These are phyloP conservation scores for Morella rubra DNA, from an alignment of 306 rosid species.

Conservation along the genomic window DNA sequence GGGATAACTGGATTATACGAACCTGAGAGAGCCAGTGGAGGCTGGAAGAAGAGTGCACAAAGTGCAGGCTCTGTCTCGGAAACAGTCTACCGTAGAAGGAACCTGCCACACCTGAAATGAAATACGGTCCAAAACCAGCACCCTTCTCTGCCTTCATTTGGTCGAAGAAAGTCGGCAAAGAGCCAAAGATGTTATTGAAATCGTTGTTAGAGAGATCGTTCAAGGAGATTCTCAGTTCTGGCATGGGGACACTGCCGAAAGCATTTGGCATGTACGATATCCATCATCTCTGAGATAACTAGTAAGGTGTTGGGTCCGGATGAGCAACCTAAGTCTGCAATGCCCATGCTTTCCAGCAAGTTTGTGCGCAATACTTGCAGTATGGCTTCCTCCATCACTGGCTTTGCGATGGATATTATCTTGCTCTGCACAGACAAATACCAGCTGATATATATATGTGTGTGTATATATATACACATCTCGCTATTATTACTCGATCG, in stretches of 20 bases:
- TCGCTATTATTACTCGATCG: no score
- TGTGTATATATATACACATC: no score
- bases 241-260: constrained; percentile 14
- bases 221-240: constrained; percentile 50
- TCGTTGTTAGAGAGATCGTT: constrained; percentile 77
- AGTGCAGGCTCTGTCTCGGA: constrained; percentile 43
- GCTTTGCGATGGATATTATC: constrained; percentile 39
- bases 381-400: constrained; percentile 44
- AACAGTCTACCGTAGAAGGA: constrained; percentile 61
- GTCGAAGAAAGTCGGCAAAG: constrained; percentile 60
- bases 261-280: constrained; percentile 30
- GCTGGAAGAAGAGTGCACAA: constrained; percentile 76
- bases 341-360: constrained; percentile 45
- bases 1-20: no score
- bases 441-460: no score
- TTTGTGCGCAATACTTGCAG: constrained; percentile 23
- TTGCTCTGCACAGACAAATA: constrained; percentile 32
- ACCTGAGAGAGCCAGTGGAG: constrained; percentile 84
- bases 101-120: constrained; percentile 56
- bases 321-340: constrained; percentile 87
- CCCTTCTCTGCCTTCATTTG: constrained; percentile 28
- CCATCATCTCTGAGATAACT: constrained; percentile 46
- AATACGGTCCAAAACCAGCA: constrained; percentile 27
- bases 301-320: constrained; percentile 71
- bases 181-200: constrained; percentile 62